phyloP scores from a whole-genome alignment of 768 basidiomycete species.

The Russula sp. region DNA sequence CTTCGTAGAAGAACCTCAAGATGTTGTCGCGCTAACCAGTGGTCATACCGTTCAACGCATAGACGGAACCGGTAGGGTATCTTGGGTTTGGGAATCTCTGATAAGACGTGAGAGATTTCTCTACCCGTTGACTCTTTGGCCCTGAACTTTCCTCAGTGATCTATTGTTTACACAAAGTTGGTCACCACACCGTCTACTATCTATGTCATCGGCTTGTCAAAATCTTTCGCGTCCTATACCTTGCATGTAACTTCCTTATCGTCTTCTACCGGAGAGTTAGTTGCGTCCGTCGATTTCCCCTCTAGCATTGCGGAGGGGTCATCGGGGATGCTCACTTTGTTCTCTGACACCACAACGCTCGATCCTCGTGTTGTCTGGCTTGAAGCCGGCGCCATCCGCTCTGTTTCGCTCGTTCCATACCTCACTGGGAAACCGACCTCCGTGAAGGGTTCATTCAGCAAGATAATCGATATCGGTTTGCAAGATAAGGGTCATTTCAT shows the following conservation, averaged over 20 bases:
- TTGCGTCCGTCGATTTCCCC: conserved; percentile 51
- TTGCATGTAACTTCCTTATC: conserved; percentile 65
- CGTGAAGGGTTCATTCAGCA: conserved; percentile 48
- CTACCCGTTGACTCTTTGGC: not conserved
- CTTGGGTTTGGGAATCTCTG: conserved; percentile 74
- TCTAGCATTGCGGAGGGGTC: conserved; percentile 45
- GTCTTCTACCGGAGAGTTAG: conserved; percentile 49
- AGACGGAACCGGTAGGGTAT: conserved; percentile 49
- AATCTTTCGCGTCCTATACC: conserved; percentile 52
- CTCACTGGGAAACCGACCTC: conserved; percentile 49
- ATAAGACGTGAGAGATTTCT: conserved; percentile 53
- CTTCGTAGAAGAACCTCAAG: conserved; percentile 40
- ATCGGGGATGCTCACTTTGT: conserved; percentile 41
- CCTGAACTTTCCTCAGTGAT: conserved; percentile 45
- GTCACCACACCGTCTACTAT: conserved; percentile 51
- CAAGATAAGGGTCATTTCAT: conserved; percentile 56
- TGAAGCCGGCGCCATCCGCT: conserved; percentile 50
- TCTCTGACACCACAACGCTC: conserved; percentile 25
- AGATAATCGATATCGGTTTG: conserved; percentile 62
- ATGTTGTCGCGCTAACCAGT: conserved; percentile 56
- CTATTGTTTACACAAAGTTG: conserved; percentile 62
- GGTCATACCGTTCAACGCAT: conserved; percentile 57
- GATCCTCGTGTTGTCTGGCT: conserved; percentile 50
- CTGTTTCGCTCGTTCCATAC: conserved; percentile 49
- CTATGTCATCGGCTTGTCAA: conserved; percentile 51